Evolutionary conservation across 2,329 filamentous ascomycete genomes (phyloP).

Genomic region (Monosporascus ibericus): DNA sequence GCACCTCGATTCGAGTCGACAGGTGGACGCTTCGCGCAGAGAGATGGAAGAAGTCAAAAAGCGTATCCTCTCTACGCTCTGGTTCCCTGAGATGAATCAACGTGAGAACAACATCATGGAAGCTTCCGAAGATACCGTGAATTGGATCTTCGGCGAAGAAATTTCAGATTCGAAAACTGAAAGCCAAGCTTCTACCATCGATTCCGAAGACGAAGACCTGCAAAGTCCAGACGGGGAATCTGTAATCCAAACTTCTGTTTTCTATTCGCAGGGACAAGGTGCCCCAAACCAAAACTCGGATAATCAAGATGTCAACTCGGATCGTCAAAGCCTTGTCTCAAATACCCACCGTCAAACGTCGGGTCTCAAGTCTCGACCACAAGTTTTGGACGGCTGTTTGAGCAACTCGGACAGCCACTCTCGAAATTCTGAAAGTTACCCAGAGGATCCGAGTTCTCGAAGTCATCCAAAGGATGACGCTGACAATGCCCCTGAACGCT

Average conservation of each 20-base stretch:
- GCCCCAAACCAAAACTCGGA: no score
- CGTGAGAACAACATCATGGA: slow-evolving; percentile 8
- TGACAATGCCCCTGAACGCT: neutral
- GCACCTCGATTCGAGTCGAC: neutral
- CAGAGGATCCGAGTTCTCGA: no score
- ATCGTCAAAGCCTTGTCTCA: no score
- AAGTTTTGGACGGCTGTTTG: no score
- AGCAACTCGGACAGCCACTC: neutral
- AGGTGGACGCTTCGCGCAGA: neutral
- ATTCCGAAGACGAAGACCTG: no score
- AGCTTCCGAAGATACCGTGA: slow-evolving; percentile 4
- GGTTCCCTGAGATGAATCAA: slow-evolving; percentile 9
- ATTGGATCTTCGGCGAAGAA: slow-evolving; percentile 1
- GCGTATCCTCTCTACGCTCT: slow-evolving; percentile 5
- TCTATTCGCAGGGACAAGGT: no score
- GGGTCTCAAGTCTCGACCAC: no score
- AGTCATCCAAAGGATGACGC: no score
- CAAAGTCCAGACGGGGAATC: neutral
- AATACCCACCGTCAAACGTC: no score
- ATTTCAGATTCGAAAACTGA: neutral
- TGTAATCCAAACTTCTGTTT: neutral
- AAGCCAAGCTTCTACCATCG: no score
- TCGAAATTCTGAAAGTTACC: neutral
- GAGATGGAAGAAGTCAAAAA: neutral
- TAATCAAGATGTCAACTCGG: no score